phyloP scores from a whole-genome alignment of 2,329 filamentous ascomycete species.

The Aspergillus carbonarius region DNA sequence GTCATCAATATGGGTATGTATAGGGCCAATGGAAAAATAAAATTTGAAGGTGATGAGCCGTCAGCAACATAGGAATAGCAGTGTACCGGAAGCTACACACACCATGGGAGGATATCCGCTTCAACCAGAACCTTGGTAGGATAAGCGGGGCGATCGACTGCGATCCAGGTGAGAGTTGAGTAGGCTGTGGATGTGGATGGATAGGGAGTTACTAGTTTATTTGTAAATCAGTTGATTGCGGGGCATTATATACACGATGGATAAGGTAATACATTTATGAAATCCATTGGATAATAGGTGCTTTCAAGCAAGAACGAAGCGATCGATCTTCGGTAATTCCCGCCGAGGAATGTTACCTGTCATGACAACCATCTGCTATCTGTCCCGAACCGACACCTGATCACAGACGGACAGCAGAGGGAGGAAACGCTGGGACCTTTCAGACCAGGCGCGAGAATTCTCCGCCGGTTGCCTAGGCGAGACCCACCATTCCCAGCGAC shows the following conservation, averaged over 20 bases:
- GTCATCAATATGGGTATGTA: background rate
- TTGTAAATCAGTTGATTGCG: background rate
- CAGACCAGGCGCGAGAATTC: background rate
- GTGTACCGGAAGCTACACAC: background rate
- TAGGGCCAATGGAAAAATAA: no score
- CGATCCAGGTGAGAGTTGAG: no score
- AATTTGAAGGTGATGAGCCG: background rate
- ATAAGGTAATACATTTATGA: no score
- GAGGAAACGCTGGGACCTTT: background rate
- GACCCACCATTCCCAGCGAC: background rate
- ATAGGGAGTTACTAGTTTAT: background rate
- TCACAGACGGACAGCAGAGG: background rate
- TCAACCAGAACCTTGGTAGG: background rate
- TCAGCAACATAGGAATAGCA: background rate
- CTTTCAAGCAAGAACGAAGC: no score
- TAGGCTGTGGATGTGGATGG: no score
- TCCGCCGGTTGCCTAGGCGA: background rate
- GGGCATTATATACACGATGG: no score
- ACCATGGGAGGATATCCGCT: no score
- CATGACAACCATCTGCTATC: background rate
- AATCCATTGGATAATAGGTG: no score
- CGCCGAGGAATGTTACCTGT: no score
- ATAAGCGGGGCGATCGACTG: background rate
- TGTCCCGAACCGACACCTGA: background rate
- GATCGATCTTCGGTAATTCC: background rate